These are phyloP conservation scores for Selaginella moellendorffii DNA, from an alignment of 75 land plant genomes.

Conservation along the genomic window DNA sequence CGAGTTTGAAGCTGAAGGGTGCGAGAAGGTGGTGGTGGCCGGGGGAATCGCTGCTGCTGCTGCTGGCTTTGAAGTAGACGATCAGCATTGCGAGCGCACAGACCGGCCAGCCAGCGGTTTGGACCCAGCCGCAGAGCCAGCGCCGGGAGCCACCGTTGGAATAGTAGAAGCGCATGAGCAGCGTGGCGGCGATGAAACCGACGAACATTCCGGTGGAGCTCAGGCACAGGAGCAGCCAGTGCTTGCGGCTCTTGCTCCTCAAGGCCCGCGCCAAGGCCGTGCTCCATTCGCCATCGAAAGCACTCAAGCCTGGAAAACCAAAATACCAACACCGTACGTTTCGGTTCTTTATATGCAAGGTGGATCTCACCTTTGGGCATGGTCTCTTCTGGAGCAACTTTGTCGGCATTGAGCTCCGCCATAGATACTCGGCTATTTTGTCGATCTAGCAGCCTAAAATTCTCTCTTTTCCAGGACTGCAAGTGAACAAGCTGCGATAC, in stretches of 20 bases:
- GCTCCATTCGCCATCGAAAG: no score
- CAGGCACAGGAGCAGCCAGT: neutral
- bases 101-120: slow-evolving; percentile 2
- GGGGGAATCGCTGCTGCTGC: neutral
- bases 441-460: no score
- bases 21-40: neutral
- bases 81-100: slow-evolving; percentile 1
- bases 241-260: neutral
- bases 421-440: no score
- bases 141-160: neutral
- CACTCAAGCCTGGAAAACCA: no score
- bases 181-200: neutral
- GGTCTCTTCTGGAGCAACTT: no score
- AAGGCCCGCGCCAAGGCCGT: neutral
- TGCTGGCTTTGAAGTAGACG: neutral
- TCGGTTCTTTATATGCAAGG: no score
- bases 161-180: slow-evolving; percentile 1
- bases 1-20: neutral
- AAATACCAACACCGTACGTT: no score
- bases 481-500: no score
- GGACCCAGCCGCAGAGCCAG: neutral
- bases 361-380: no score
- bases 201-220: neutral
- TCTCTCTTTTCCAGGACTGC: no score
- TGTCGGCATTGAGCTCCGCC: no score